Evolutionary conservation across 345 rosid genomes (phyloP), one percentile per base, ranked within the genome.

Genomic region (Sisymbrium irio): DNA sequence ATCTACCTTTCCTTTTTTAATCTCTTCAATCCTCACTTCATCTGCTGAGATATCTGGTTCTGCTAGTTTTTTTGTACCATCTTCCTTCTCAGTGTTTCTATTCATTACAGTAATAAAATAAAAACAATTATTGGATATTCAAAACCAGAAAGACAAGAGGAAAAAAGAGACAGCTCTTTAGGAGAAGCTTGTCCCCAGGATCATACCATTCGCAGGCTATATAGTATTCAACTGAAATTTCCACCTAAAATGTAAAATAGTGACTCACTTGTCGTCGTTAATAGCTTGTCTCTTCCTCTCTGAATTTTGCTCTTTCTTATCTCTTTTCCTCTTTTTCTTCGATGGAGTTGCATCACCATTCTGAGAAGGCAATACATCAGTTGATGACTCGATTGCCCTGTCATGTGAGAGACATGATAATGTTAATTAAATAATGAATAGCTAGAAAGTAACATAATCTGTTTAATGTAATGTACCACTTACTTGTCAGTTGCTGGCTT

Each of bases 21-120:
- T 49, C 69, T 82, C 80, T 73, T 87, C 79, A 45, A 83, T 66
- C 20, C 46, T 69, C 30, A 86, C 70, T 65, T 83, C 85, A 77
- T 71, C 71, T 30, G 83, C 61, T 42, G 80, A 67, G 17, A 54
- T 60, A 61, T 58, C 75, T 17, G 63, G 28, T 30, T 59, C 49
- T 7, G 19, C 72, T 46, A 67, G 69, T 57, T 71, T 53, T 40
- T 73, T 61, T 9, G 63, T 12, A 27, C 73, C 67, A 72, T 64
- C 69, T 65, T 65, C 67, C 5, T 32, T 69, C 36, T 49, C 40
- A 11, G 45, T 37, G 62, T 71, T 51, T 64, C 80, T 64, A 78
- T 27, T 64, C 63, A 44, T 79, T 76, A 55, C 7, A 37, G 10
- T 63, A 57, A 68, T n/a, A 44, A 44, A 44, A n/a, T n/a, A 22